These are phyloP conservation scores for Diaporthe nobilis DNA, from an alignment of 2,329 filamentous ascomycete genomes.

Conservation along the genomic window DNA sequence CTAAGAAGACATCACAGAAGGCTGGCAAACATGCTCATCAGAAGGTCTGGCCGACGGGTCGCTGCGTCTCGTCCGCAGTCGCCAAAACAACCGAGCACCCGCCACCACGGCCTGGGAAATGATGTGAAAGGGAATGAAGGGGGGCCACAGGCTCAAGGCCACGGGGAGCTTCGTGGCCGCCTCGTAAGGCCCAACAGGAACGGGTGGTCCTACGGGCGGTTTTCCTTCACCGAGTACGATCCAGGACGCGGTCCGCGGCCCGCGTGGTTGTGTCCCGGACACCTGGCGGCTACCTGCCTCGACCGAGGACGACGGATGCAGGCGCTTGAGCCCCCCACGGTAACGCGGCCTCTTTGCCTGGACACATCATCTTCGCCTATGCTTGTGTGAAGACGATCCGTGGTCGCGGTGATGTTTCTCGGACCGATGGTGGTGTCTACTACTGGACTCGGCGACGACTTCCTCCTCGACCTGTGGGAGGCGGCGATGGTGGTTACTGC, in stretches of 20 bases:
- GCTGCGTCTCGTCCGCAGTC: neutral
- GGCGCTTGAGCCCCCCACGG: neutral
- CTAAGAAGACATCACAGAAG: neutral
- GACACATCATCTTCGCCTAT: neutral
- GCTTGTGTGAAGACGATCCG: neutral
- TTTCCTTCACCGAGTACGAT: neutral
- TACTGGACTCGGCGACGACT: slow-evolving; percentile 8
- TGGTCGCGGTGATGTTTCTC: neutral
- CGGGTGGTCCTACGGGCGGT: neutral
- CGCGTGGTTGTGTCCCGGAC: slow-evolving; percentile 6
- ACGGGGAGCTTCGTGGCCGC: neutral
- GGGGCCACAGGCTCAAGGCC: neutral
- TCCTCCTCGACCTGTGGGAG: slow-evolving; percentile 27
- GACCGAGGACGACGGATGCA: neutral
- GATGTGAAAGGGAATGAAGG: neutral
- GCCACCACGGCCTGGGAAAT: neutral
- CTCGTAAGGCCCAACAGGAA: neutral
- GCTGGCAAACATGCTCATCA: neutral
- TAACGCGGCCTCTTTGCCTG: neutral
- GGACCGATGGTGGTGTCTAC: neutral
- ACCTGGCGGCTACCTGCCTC: neutral
- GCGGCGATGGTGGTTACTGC: neutral
- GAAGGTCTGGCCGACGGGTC: neutral
- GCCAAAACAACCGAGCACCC: slow-evolving; percentile 10
- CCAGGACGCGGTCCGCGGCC: slow-evolving; percentile 10